Conservation (phyloP, 768 basidiomycete species). For the Termitomyces sp. region DNA sequence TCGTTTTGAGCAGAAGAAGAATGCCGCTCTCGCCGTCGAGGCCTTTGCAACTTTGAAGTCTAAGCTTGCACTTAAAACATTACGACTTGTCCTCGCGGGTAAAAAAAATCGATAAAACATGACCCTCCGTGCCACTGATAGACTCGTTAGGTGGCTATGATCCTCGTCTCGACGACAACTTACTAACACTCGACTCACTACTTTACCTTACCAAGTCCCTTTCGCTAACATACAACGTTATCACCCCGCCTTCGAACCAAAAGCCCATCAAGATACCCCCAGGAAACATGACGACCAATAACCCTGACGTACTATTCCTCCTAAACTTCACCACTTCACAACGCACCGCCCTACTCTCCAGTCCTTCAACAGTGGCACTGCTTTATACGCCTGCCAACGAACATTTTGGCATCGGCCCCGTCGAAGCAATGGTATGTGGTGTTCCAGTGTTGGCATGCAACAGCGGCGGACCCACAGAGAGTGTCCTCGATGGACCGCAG, state of each 20-base stretch:
- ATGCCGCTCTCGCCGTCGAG: slow-evolving; percentile 72
- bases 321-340: slow-evolving; percentile 87
- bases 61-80: slow-evolving; percentile 23
- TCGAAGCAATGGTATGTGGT: slow-evolving; percentile 92
- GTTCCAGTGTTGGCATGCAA: slow-evolving; percentile 86
- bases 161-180: slow-evolving; percentile 79
- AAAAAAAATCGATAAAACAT: slow-evolving; percentile 8
- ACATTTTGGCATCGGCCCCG: slow-evolving; percentile 95
- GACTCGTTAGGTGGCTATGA: slow-evolving; percentile 76
- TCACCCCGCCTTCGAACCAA: slow-evolving; percentile 40
- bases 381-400: slow-evolving; percentile 95
- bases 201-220: slow-evolving; percentile 50
- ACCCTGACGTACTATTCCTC: slow-evolving; percentile 77
- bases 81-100: slow-evolving; percentile 82
- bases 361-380: slow-evolving; percentile 61
- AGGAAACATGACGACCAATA: slow-evolving; percentile 27
- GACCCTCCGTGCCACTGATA: background rate
- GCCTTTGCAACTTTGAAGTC: slow-evolving; percentile 59
- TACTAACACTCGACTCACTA: slow-evolving; percentile 58
- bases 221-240: slow-evolving; percentile 54
- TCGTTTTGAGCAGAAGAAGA: slow-evolving; percentile 96
- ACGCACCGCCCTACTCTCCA: slow-evolving; percentile 73
- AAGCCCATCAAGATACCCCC: slow-evolving; percentile 30
- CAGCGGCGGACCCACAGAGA: slow-evolving; percentile 89
- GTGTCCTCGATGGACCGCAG: slow-evolving; percentile 38